Conservation (phyloP, 208 protist genomes). For the Acanthamoeba castellanii region DNA sequence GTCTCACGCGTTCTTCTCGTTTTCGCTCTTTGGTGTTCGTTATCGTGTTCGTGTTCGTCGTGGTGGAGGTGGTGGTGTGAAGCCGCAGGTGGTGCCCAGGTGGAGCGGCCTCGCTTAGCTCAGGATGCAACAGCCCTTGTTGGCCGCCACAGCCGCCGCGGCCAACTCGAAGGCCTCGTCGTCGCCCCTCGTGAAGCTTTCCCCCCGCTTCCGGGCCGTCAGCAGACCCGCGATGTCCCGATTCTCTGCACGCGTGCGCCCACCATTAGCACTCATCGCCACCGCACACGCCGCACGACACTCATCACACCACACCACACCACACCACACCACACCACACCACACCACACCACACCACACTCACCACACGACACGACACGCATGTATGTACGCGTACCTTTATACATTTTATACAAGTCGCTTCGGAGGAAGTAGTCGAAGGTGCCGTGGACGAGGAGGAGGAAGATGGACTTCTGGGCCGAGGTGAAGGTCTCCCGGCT, state of each 20-base stretch:
- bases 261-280: neutral
- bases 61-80: neutral
- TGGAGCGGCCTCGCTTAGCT: neutral
- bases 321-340: neutral
- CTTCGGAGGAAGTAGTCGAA: slow-evolving; percentile 67
- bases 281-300: neutral
- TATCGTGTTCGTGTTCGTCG: too few species aligned
- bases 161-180: neutral
- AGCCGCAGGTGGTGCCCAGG: neutral
- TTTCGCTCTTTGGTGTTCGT: too few species aligned
- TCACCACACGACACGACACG: neutral
- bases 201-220: neutral
- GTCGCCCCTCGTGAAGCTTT: neutral
- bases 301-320: neutral
- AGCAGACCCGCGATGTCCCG: neutral
- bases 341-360: neutral
- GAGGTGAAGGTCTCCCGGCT: neutral
- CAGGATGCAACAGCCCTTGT: slow-evolving; percentile 36
- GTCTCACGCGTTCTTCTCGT: too few species aligned
- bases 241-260: neutral
- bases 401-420: slow-evolving; percentile 51
- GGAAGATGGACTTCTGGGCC: slow-evolving; percentile 52
- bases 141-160: slow-evolving; percentile 7
- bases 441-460: slow-evolving; percentile 20
- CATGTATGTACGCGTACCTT: neutral